Conservation (phyloP, 164 flowering plant genomes). For the Stephania yunnanensis region DNA sequence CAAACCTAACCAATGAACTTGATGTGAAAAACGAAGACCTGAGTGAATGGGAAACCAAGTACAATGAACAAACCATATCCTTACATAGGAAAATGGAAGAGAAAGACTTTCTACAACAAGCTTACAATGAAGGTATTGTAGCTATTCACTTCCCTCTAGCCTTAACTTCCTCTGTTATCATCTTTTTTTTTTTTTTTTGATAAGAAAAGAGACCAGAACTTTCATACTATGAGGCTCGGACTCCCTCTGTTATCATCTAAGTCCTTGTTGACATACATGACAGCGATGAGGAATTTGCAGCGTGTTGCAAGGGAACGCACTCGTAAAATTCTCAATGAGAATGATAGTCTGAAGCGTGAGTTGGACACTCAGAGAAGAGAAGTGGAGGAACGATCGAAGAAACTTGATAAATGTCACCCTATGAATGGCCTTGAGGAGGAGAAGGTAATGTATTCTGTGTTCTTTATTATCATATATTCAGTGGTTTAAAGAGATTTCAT, state of each 20-base stretch:
- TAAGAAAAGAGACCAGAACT: no score
- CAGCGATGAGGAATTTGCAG: slow-evolving; percentile 9
- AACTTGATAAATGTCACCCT: slow-evolving; percentile 40
- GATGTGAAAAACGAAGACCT: slow-evolving; percentile 55
- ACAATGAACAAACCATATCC: slow-evolving; percentile 34
- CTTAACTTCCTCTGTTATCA: not conserved
- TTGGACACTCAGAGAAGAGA: slow-evolving; percentile 41
- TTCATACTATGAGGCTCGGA: no score
- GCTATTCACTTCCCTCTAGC: not conserved
- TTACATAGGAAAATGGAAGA: slow-evolving; percentile 39
- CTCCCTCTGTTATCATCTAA: not conserved
- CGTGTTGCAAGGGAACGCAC: slow-evolving; percentile 30
- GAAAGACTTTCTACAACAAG: slow-evolving; percentile 57
- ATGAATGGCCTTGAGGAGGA: slow-evolving; percentile 45
- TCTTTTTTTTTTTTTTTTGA: not conserved
- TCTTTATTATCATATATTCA: not conserved
- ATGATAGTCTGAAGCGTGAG: slow-evolving; percentile 31
- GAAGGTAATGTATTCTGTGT: slow-evolving; percentile 32
- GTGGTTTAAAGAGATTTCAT: not conserved
- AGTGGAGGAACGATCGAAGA: slow-evolving; percentile 26
- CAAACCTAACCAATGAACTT: slow-evolving; percentile 52
- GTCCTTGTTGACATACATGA: slow-evolving; percentile 8
- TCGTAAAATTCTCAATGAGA: slow-evolving; percentile 38
- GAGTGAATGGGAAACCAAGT: slow-evolving; percentile 48
- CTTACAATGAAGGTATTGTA: slow-evolving; percentile 60